These are phyloP conservation scores for Tetradesmus obliquus DNA, from an alignment of 139 green algal genomes.

Conservation along the genomic window DNA sequence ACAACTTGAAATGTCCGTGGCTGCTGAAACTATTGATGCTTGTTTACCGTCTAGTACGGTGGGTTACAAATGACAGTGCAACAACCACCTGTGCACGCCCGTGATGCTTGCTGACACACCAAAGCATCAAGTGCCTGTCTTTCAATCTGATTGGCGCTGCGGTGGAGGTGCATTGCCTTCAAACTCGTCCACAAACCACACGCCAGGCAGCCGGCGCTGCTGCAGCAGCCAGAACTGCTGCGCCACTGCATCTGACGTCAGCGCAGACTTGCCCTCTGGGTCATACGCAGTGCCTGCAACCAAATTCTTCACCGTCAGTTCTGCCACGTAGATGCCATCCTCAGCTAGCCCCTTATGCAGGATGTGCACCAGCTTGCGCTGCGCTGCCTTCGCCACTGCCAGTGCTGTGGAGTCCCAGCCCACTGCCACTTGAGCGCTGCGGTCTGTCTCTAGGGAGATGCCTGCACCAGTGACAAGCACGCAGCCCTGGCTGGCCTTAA, in stretches of 20 bases:
- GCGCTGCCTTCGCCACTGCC: conserved; percentile 37
- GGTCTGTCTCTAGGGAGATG: background rate
- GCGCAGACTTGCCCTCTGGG: background rate
- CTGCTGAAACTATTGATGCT: no score
- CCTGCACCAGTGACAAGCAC: conserved; percentile 31
- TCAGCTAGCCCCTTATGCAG: conserved; percentile 9
- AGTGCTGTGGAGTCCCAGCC: background rate
- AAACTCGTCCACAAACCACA: conserved; percentile 29
- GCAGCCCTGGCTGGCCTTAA: conserved; percentile 13
- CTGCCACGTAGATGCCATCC: conserved; percentile 31
- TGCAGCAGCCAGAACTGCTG: conserved; percentile 7
- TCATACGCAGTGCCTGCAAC: conserved; percentile 6
- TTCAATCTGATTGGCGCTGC: background rate
- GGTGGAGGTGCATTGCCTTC: background rate
- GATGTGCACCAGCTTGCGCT: conserved; percentile 46
- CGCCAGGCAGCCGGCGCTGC: background rate
- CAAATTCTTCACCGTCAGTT: conserved; percentile 34
- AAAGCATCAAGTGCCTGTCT: no score
- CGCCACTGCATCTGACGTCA: conserved; percentile 32
- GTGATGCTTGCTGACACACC: no score
- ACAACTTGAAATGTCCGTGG: no score
- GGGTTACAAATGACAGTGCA: no score
- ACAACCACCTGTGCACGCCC: no score
- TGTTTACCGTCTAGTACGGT: no score
- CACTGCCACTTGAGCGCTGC: background rate